phyloP scores from a whole-genome alignment of 139 green algal genomes.

The Tetraselmis striata region DNA sequence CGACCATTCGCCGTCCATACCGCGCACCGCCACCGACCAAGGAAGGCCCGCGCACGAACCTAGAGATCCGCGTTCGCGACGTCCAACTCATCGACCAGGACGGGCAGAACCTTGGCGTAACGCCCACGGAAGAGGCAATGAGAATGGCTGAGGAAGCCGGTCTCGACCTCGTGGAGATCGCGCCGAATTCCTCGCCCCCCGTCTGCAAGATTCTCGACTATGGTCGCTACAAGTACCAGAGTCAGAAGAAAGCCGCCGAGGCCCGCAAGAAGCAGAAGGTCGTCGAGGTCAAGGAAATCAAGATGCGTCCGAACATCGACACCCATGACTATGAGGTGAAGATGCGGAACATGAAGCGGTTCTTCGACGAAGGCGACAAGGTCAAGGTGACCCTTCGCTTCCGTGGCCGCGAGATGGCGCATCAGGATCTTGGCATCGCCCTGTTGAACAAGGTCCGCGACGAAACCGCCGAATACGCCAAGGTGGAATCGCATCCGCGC shows the following conservation, averaged over 20 bases:
- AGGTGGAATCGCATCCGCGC: conserved; percentile 12
- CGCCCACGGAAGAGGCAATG: conserved; percentile 28
- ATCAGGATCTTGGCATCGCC: conserved; percentile 49
- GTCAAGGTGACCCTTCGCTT: conserved; percentile 72
- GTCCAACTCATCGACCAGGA: conserved; percentile 46
- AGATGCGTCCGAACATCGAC: conserved; percentile 73
- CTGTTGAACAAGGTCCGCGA: conserved; percentile 45
- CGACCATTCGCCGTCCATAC: too few relatives aligned
- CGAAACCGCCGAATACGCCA: conserved; percentile 26
- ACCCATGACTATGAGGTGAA: conserved; percentile 73
- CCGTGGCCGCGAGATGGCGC: conserved; percentile 66
- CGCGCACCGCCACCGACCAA: too few relatives aligned
- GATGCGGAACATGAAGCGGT: conserved; percentile 52
- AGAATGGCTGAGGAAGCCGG: conserved; percentile 7
- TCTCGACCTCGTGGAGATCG: conserved; percentile 58
- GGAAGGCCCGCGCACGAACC: too few relatives aligned
- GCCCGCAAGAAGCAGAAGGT: conserved; percentile 57
- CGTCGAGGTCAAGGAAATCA: conserved; percentile 71
- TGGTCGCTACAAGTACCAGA: conserved; percentile 70
- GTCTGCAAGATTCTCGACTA: conserved; percentile 59
- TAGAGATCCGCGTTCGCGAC: conserved; percentile 26
- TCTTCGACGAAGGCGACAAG: conserved; percentile 61
- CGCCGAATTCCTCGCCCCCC: conserved; percentile 38
- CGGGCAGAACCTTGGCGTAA: conserved; percentile 47
- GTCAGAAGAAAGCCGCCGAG: conserved; percentile 60